Conservation (phyloP, 2,329 filamentous ascomycete genomes). For the Fusarium stilboides region DNA sequence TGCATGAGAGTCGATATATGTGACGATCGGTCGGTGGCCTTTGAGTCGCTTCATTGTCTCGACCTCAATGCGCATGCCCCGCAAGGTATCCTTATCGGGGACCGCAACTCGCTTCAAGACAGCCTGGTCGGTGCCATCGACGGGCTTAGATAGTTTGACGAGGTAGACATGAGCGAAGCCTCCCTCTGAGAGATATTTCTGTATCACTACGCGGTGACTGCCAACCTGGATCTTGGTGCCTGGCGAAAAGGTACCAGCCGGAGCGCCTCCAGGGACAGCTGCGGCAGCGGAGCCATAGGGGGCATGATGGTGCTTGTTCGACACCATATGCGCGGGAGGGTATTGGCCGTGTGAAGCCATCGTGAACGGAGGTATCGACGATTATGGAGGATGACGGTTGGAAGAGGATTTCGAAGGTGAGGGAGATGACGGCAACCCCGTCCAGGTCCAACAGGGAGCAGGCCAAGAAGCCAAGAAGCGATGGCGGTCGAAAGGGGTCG, state of each 20-base stretch:
- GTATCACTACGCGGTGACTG: constrained; percentile 91
- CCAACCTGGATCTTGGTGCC: constrained; percentile 98
- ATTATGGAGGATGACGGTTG: constrained; percentile 18
- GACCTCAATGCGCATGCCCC: constrained; percentile 97
- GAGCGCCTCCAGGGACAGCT: constrained; percentile 62
- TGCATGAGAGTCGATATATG: constrained; percentile 98
- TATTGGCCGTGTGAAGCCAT: constrained; percentile 59
- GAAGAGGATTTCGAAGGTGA: constrained; percentile 27
- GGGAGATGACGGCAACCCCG: constrained; percentile 41
- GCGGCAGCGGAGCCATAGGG: constrained; percentile 62
- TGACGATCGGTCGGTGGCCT: constrained; percentile 96
- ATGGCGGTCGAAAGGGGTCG: constrained; percentile 41
- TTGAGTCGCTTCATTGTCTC: constrained; percentile 99
- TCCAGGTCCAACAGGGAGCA: constrained; percentile 36
- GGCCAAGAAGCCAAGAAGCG: constrained; percentile 35
- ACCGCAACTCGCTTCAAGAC: constrained; percentile 97
- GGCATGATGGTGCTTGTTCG: constrained; percentile 58
- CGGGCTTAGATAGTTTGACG: constrained; percentile 84
- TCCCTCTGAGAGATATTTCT: constrained; percentile 97
- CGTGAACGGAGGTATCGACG: constrained; percentile 16
- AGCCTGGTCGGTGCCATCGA: constrained; percentile 84
- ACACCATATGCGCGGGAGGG: constrained; percentile 48
- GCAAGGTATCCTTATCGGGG: constrained; percentile 93
- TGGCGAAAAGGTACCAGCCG: constrained; percentile 90
- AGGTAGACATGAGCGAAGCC: constrained; percentile 99